These are phyloP conservation scores for Lentinula boryana DNA, from an alignment of 768 basidiomycete genomes.

Conservation along the genomic window DNA sequence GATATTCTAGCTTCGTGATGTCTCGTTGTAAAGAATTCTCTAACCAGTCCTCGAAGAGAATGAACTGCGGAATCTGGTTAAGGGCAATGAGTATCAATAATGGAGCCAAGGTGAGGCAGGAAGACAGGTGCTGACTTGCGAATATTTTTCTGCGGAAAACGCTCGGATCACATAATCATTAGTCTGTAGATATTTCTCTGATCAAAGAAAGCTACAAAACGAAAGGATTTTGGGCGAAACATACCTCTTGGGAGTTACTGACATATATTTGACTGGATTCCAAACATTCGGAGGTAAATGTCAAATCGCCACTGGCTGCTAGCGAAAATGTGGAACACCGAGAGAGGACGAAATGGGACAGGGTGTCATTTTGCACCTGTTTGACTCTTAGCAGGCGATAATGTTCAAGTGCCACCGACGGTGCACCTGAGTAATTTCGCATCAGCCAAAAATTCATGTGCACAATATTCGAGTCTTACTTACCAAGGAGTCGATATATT, in stretches of 20 bases:
- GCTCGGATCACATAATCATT: slow-evolving; percentile 77
- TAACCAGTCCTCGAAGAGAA: slow-evolving; percentile 71
- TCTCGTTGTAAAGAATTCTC: slow-evolving; percentile 85
- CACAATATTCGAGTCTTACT: slow-evolving; percentile 8
- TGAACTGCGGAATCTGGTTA: slow-evolving; percentile 75
- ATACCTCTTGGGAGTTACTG: slow-evolving; percentile 72
- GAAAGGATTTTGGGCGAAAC: not conserved
- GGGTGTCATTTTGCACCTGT: slow-evolving; percentile 84
- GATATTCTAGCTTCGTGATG: slow-evolving; percentile 74
- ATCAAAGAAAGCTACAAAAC: not conserved
- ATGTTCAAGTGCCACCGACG: slow-evolving; percentile 69
- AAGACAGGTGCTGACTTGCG: slow-evolving; percentile 44
- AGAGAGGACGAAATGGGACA: slow-evolving; percentile 78
- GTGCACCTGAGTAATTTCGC: slow-evolving; percentile 47
- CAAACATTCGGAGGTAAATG: slow-evolving; percentile 67
- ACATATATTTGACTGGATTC: slow-evolving; percentile 80
- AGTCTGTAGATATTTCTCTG: slow-evolving; percentile 41
- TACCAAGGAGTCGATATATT: slow-evolving; percentile 79
- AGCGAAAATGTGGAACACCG: slow-evolving; percentile 76
- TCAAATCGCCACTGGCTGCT: slow-evolving; percentile 70
- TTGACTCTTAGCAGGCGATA: slow-evolving; percentile 75
- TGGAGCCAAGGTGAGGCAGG: not conserved
- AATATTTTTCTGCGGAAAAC: slow-evolving; percentile 77
- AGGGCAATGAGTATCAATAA: not conserved
- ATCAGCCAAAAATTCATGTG: not conserved